A percentile compares a stretch with the other conserved stretches of the same genome.
Conservation (phyloP, 306 rosid genomes). For the Pyrus pyrifolia region DNA sequence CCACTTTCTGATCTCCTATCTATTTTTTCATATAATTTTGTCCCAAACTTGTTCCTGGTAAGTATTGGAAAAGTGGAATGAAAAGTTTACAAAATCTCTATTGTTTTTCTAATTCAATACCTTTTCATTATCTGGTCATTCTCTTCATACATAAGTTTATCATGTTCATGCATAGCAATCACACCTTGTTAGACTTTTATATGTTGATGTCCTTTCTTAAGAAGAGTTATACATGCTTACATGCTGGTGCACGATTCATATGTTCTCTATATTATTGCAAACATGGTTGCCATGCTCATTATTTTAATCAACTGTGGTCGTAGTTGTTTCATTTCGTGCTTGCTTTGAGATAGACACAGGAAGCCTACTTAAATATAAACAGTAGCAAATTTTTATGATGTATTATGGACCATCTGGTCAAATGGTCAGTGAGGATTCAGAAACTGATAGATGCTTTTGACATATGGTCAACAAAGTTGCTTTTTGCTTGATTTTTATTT, state of each 20-base stretch:
- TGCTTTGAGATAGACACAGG: too few relatives aligned
- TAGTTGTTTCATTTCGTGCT: too few relatives aligned
- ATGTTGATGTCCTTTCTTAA: background rate
- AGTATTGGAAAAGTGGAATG: background rate
- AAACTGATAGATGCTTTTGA: background rate
- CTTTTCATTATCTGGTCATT: background rate
- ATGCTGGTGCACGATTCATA: background rate
- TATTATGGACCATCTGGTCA: background rate
- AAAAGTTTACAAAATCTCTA: background rate
- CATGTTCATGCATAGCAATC: background rate
- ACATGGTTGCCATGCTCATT: background rate
- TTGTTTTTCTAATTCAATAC: background rate
- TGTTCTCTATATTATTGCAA: background rate
- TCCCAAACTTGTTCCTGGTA: background rate
- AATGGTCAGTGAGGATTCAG: background rate
- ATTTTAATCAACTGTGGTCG: background rate
- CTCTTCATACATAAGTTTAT: background rate
- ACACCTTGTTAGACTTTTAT: background rate
- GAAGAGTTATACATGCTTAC: background rate
- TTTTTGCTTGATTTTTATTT: background rate
- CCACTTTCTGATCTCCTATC: background rate
- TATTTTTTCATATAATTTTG: background rate
- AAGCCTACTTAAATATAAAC: background rate
- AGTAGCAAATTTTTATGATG: background rate
- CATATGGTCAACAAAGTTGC: background rate